Evolutionary conservation across 108 stramenopile genomes (phyloP).

Genomic region (Mediolabrus comicus): DNA sequence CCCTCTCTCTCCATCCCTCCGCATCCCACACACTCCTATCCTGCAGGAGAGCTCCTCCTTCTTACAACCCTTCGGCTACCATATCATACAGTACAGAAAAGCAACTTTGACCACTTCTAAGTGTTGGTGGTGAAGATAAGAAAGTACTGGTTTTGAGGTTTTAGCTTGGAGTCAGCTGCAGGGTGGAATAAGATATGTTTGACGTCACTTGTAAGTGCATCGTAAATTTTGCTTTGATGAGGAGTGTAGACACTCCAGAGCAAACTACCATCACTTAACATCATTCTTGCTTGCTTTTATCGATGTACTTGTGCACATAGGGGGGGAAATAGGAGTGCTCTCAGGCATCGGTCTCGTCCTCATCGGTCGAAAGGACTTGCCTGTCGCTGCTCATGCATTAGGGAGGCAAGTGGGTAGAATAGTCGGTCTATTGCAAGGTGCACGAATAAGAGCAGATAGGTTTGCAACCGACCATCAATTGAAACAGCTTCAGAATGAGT

Average conservation of each 20-base stretch:
- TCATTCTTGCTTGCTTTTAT: background rate
- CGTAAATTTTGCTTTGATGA: no score
- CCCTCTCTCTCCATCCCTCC: no score
- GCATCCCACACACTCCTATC: no score
- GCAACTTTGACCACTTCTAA: no score
- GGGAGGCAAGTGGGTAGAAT: conserved; percentile 75
- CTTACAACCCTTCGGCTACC: no score
- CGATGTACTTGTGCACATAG: no score
- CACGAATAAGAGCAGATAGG: conserved; percentile 75
- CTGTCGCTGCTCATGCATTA: conserved; percentile 56
- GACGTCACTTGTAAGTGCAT: background rate
- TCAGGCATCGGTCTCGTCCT: conserved; percentile 53
- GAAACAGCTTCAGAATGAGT: conserved; percentile 75
- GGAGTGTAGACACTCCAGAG: background rate
- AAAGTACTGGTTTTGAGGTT: no score
- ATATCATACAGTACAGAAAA: no score
- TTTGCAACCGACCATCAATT: conserved; percentile 77
- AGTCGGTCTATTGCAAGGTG: conserved; percentile 83
- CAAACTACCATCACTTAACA: background rate
- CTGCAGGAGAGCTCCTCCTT: no score
- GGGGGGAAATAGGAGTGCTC: conserved; percentile 74
- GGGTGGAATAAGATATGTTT: no score
- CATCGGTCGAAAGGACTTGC: conserved; percentile 76
- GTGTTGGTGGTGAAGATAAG: no score
- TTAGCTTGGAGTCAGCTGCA: no score